These are phyloP conservation scores for Ramaria rubella DNA, from an alignment of 768 basidiomycete genomes.

Conservation along the genomic window DNA sequence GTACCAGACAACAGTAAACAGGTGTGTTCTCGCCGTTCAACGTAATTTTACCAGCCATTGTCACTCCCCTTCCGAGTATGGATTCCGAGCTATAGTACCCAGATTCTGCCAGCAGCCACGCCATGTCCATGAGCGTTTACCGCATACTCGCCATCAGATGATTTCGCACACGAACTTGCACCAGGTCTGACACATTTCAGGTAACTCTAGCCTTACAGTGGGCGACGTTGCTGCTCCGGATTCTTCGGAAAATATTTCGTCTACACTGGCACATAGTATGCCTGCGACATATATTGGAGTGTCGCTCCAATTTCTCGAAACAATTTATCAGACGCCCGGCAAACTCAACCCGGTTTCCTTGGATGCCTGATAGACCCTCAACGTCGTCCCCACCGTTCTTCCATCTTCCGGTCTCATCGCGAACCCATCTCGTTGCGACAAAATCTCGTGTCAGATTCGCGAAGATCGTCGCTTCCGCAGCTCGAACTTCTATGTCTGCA, in stretches of 20 bases:
- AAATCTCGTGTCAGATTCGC: too few species aligned
- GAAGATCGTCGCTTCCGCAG: too few species aligned
- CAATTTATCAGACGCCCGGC: neutral
- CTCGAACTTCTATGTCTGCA: too few species aligned
- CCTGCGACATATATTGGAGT: neutral
- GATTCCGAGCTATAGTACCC: neutral
- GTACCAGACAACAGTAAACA: neutral
- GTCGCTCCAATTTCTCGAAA: neutral
- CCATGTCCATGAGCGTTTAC: neutral
- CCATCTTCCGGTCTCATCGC: too few species aligned
- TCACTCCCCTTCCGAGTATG: neutral
- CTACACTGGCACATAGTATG: neutral
- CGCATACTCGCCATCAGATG: neutral
- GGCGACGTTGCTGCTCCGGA: too few species aligned
- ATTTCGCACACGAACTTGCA: neutral
- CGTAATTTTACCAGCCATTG: neutral
- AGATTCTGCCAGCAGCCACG: neutral
- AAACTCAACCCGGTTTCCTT: neutral
- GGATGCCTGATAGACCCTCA: neutral
- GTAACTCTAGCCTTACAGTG: too few species aligned
- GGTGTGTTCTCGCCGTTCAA: neutral
- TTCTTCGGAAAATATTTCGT: neutral
- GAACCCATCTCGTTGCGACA: too few species aligned
- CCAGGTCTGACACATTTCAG: too few species aligned
- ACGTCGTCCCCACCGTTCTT: too few species aligned